Evolutionary conservation across 2,329 filamentous ascomycete species (phyloP).

Genomic region (Aspergillus ibericus): DNA sequence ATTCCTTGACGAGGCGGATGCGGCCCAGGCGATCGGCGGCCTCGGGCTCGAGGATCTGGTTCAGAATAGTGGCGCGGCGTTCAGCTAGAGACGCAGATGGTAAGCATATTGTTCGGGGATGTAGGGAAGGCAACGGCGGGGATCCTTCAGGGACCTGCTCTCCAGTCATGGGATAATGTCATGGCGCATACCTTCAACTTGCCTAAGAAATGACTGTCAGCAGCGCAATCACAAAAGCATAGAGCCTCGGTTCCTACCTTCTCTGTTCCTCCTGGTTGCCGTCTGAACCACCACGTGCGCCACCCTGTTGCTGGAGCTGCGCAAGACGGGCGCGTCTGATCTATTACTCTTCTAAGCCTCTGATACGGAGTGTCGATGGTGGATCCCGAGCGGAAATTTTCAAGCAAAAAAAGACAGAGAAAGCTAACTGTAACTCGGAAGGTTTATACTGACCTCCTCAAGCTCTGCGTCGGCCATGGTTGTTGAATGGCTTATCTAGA

Average conservation of each 20-base stretch:
- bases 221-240: neutral
- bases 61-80: constrained; percentile 60
- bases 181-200: constrained; percentile 33
- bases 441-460: constrained; percentile 53
- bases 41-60: constrained; percentile 91
- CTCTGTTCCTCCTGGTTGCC: constrained; percentile 63
- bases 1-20: constrained; percentile 93
- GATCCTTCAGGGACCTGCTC: neutral
- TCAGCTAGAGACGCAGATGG: constrained; percentile 24
- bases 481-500: neutral
- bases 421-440: neutral
- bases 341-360: constrained; percentile 46
- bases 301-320: constrained; percentile 76
- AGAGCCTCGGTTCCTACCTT: constrained; percentile 50
- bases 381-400: neutral
- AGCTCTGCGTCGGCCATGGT: constrained; percentile 66
- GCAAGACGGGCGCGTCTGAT: constrained; percentile 90
- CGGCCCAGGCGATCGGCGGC: constrained; percentile 90
- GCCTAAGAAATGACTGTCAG: constrained; percentile 18
- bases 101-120: neutral
- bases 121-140: neutral
- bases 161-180: neutral
- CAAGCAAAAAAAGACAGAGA: neutral
- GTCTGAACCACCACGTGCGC: constrained; percentile 50
- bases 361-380: neutral